Evolutionary conservation across 2,329 filamentous ascomycete genomes (phyloP), one percentile per base, ranked within the genome.

Genomic region (Aspergillus spinulosporus): DNA sequence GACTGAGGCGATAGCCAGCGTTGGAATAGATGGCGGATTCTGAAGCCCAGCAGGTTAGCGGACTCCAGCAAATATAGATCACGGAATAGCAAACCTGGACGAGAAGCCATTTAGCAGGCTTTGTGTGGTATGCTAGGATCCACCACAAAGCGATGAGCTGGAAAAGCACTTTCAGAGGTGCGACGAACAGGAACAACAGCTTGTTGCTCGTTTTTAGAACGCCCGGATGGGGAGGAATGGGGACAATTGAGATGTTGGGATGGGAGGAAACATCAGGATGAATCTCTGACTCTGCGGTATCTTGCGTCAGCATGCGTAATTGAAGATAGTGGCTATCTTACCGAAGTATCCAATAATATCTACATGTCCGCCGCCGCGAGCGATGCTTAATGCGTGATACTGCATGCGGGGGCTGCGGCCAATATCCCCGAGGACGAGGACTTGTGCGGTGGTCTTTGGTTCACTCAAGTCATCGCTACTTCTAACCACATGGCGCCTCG

Each of bases 331-430:
- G 47, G 70, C 43, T 53, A 49, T 11, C 47, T 59, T 72, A 92
- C 91, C 90, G 70, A 88, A 81, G 71, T 97, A 97, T 45, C 93
- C 94, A 64, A 99, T 87, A 9, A 99, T 78, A 70, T 93, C 87
- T 15, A 97, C 93, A 34, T 82, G 81, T 5, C 86, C 88, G 26
- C 90, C 90, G 68, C 92, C 86, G 66, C 87, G 89, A 40, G 91
- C 90, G 67, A 97, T 86, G 72, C 93, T 97, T 64, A 96, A 79
- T 15, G 93, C 93, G 82, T 99, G 94, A 67, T 99, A 97, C 70
- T 97, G 92, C 93, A 99, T 99, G 55, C 94, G 90, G 49, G 94
- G 94, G 71, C 93, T 97, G 45, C 92, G 86, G 39, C 94, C 94
- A 71, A 99, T 92, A 69, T 99, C 94, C 44, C 94, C 94, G 29